Conservation (phyloP, 768 basidiomycete genomes). For the Boletus edulis region DNA sequence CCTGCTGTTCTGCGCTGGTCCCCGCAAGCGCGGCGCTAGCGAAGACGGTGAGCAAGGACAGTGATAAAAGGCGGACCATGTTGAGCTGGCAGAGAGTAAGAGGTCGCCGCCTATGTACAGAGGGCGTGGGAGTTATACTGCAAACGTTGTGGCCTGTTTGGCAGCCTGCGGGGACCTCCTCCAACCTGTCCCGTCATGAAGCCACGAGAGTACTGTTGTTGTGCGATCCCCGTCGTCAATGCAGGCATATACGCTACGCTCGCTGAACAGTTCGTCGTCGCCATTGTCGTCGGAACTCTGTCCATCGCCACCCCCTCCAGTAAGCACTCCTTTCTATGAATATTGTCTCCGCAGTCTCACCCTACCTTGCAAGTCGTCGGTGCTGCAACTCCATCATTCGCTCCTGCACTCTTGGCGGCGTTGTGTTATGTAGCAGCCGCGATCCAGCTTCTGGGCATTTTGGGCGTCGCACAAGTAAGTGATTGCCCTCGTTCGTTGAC, state of each 20-base stretch:
- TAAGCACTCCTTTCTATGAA: conserved; percentile 37
- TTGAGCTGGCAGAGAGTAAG: conserved; percentile 8
- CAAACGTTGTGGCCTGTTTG: background rate
- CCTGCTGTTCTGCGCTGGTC: conserved; percentile 29
- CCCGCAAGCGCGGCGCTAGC: conserved; percentile 25
- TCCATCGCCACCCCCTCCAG: conserved; percentile 77
- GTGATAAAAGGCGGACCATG: conserved; percentile 29
- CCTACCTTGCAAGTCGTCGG: conserved; percentile 65
- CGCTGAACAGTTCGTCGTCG: conserved; percentile 69
- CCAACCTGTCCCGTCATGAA: conserved; percentile 45
- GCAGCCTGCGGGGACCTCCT: background rate
- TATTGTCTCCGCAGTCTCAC: conserved; percentile 6
- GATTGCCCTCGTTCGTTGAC: background rate
- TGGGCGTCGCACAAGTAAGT: conserved; percentile 74
- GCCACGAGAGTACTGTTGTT: conserved; percentile 87
- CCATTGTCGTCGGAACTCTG: conserved; percentile 66
- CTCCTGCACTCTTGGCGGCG: conserved; percentile 69
- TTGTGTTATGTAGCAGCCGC: conserved; percentile 75
- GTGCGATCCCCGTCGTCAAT: conserved; percentile 89
- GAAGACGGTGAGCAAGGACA: conserved; percentile 30
- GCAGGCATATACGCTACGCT: conserved; percentile 84
- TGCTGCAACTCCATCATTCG: conserved; percentile 76
- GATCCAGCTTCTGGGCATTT: conserved; percentile 79
- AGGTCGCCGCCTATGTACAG: conserved; percentile 18
- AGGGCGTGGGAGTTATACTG: conserved; percentile 17